These are phyloP conservation scores for Ceratocystiopsis sp. DNA, from an alignment of 2,329 filamentous ascomycete genomes.

Conservation along the genomic window DNA sequence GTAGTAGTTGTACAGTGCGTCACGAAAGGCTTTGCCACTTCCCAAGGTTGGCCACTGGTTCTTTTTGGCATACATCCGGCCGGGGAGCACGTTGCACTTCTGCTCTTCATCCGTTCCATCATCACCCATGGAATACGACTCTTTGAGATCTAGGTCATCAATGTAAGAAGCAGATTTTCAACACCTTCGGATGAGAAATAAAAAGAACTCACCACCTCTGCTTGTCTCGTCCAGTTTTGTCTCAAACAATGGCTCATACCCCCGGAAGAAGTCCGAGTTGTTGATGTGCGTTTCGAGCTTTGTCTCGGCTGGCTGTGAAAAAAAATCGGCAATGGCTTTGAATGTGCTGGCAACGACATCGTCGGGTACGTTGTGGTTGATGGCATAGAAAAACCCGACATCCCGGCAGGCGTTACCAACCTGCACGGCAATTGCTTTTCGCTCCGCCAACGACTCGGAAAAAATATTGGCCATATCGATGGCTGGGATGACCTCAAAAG, in stretches of 20 bases:
- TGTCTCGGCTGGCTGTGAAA: slow-evolving; percentile 4
- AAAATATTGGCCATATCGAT: slow-evolving; percentile 26
- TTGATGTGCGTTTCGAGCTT: slow-evolving; percentile 2
- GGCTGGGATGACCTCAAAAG: slow-evolving; percentile 28
- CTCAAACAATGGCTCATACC: neutral
- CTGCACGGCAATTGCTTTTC: slow-evolving; percentile 18
- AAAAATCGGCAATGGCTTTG: slow-evolving; percentile 2
- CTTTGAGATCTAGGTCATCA: neutral
- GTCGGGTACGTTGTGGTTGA: slow-evolving; percentile 7
- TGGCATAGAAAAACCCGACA: slow-evolving; percentile 7
- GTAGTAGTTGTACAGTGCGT: neutral
- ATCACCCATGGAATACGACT: neutral
- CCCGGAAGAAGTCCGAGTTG: neutral
- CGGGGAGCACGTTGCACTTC: neutral
- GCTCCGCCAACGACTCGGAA: slow-evolving; percentile 16
- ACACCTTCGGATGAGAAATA: too few species aligned
- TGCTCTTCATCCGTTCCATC: neutral
- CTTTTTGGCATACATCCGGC: neutral
- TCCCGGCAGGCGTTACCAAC: slow-evolving; percentile 14
- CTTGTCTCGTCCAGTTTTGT: neutral
- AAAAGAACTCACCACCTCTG: neutral
- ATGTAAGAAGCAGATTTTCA: neutral
- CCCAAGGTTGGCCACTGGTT: neutral
- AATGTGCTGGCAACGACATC: slow-evolving; percentile 1
- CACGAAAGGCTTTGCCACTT: neutral